Evolutionary conservation across 768 basidiomycete genomes (phyloP).

Genomic region (Leucocoprinus sp.): DNA sequence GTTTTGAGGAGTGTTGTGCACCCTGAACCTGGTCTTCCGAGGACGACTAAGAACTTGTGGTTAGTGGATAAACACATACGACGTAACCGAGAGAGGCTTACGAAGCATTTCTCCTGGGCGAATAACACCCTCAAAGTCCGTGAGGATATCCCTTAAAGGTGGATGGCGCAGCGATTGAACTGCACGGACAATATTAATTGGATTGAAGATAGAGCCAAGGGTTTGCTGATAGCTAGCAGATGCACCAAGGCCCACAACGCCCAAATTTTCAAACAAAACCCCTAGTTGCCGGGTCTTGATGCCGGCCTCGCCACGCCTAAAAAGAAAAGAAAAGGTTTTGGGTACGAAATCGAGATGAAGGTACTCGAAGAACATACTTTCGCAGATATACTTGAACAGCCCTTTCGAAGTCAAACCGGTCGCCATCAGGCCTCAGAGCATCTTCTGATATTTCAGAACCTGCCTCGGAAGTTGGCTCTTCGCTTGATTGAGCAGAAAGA

Average conservation of each 20-base stretch:
- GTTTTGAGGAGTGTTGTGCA: slow-evolving; percentile 80
- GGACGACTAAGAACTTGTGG: slow-evolving; percentile 51
- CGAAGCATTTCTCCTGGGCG: slow-evolving; percentile 73
- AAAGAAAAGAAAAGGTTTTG: slow-evolving; percentile 1
- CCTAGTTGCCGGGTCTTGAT: slow-evolving; percentile 50
- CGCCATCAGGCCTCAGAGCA: slow-evolving; percentile 16
- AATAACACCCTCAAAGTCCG: slow-evolving; percentile 55
- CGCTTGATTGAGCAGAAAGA: slow-evolving; percentile 13
- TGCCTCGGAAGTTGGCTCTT: slow-evolving; percentile 7
- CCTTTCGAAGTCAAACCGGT: slow-evolving; percentile 31
- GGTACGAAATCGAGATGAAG: neutral
- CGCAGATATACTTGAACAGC: slow-evolving; percentile 22
- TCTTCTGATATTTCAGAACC: slow-evolving; percentile 16
- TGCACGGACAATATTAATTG: slow-evolving; percentile 30
- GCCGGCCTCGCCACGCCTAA: slow-evolving; percentile 39
- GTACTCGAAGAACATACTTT: slow-evolving; percentile 21
- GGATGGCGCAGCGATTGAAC: slow-evolving; percentile 49
- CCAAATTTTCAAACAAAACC: slow-evolving; percentile 49
- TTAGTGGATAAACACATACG: neutral
- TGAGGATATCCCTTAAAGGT: slow-evolving; percentile 52
- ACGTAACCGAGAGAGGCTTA: slow-evolving; percentile 27
- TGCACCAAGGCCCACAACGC: slow-evolving; percentile 52
- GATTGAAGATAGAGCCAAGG: slow-evolving; percentile 57
- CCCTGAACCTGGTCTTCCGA: slow-evolving; percentile 80
- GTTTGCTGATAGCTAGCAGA: slow-evolving; percentile 49